These are phyloP conservation scores for Scortechinia acanthostroma DNA, from an alignment of 2,329 filamentous ascomycete genomes.

Conservation along the genomic window DNA sequence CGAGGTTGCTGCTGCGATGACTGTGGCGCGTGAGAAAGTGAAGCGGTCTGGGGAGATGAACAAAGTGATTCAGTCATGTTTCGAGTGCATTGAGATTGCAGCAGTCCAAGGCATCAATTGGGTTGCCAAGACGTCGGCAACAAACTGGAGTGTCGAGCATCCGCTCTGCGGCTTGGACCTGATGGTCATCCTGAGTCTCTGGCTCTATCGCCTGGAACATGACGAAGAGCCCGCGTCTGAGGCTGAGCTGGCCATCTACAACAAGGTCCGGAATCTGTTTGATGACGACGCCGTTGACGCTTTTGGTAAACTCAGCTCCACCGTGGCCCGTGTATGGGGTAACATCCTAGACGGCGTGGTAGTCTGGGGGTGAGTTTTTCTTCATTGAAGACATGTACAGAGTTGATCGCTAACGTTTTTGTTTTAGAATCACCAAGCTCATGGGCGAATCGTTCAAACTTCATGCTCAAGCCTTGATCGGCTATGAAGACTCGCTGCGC, in stretches of 20 bases:
- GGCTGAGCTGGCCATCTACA: conserved; percentile 82
- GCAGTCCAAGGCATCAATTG: conserved; percentile 90
- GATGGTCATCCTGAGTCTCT: conserved; percentile 94
- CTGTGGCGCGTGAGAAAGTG: conserved; percentile 83
- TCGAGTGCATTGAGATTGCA: conserved; percentile 93
- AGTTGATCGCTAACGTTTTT: conserved; percentile 23
- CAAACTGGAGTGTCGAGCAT: conserved; percentile 98
- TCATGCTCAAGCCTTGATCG: conserved; percentile 65
- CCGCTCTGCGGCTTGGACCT: conserved; percentile 92
- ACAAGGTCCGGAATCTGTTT: conserved; percentile 83
- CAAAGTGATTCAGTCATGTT: conserved; percentile 96
- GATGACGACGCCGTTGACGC: conserved; percentile 82
- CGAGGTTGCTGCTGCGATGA: conserved; percentile 95
- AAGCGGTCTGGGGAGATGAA: conserved; percentile 96
- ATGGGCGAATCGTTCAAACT: conserved; percentile 76
- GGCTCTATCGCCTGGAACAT: conserved; percentile 98
- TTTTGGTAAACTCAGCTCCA: conserved; percentile 85
- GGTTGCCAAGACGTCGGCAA: conserved; percentile 95
- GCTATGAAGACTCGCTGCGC: conserved; percentile 50
- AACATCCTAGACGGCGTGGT: conserved; percentile 98
- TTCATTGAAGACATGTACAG: neutral
- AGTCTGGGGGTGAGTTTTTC: conserved; percentile 95
- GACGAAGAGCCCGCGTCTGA: conserved; percentile 85
- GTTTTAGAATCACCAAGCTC: conserved; percentile 60
- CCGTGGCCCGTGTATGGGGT: conserved; percentile 90